Evolutionary conservation across 169 alveolate species (phyloP).

Genomic region (Plasmodium relictum): DNA sequence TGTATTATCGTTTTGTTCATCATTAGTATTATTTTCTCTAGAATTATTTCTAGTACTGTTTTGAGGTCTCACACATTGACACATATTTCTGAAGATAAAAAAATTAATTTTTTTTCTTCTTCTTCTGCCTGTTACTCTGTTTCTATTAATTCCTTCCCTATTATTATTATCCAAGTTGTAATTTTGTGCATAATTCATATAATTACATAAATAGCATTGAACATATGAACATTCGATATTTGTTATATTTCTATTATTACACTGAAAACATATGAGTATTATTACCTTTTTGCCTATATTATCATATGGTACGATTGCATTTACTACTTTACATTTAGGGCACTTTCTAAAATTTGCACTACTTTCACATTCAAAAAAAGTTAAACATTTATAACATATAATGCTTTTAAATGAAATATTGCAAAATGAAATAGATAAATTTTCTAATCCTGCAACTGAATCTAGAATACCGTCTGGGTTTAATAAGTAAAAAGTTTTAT

Average conservation of each 20-base stretch:
- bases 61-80: constrained; percentile 4
- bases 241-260: constrained; percentile 34
- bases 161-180: constrained; percentile 5
- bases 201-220: constrained; percentile 32
- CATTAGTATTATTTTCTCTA: neutral
- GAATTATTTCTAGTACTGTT: neutral
- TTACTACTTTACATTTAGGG: constrained; percentile 44
- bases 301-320: constrained; percentile 48
- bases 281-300: constrained; percentile 38
- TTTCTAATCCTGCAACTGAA: constrained; percentile 58
- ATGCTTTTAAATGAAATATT: constrained; percentile 2
- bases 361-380: constrained; percentile 37
- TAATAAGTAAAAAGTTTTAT: constrained; percentile 33
- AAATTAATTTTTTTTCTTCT: neutral
- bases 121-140: neutral
- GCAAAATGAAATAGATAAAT: constrained; percentile 15
- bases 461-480: constrained; percentile 67
- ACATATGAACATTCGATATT: constrained; percentile 29
- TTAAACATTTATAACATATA: constrained; percentile 34
- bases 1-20: neutral
- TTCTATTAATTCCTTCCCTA: neutral
- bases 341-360: constrained; percentile 28
- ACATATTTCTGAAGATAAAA: constrained; percentile 7
- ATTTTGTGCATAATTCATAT: constrained; percentile 16
- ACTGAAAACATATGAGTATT: constrained; percentile 29